Evolutionary conservation across 495 filamentous ascomycete genomes (phyloP), one percentile per base, ranked within the genome.

Genomic region (Penicillium parvum): DNA sequence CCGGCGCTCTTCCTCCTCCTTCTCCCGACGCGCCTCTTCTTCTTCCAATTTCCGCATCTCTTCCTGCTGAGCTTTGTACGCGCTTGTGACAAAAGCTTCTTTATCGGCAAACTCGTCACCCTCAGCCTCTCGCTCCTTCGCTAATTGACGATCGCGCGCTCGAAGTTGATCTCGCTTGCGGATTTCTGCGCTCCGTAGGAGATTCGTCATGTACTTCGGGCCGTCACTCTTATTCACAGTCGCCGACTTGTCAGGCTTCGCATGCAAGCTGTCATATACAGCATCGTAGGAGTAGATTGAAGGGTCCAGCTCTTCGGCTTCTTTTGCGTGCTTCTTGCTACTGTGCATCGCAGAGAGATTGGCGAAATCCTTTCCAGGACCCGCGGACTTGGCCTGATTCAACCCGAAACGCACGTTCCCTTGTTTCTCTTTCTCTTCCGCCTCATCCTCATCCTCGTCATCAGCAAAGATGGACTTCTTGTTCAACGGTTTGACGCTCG

Each of bases 21-120:
- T 80, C 61, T 94, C 88, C 29, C 76, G 65, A 30, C 58, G 52
- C 39, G 73, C 75, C 65, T 97, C 94, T 61, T 94, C 90, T 53
- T 84, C 86, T 55, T 96, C 89, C 6, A 88, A 52, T 53, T 76
- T 75, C 50, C 77, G 63, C 53, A 90, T 73, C 61, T 95, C 92
- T 56, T 81, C 88, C 59, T 96, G 92, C 60, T 96, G 92, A 56
- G 78, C 77, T 71, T 90, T 92, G 55, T 98, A 98, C 32, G 92
- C 91, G n/a, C 80, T 79, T 0, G 92, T 98, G 21, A 97, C 92
- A 53, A 98, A 98, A 58, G 85, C 90, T 65, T 97, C 94, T 64
- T 96, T 98, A 47, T 92, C 94, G 0, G 79, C 85, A 57, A 88
- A 96, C 64, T 90, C 88, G 10, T 96, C 94, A 7, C 92, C 92